Evolutionary conservation across 352 stramenopile species (phyloP).

Genomic region (Plasmopara muralis): DNA sequence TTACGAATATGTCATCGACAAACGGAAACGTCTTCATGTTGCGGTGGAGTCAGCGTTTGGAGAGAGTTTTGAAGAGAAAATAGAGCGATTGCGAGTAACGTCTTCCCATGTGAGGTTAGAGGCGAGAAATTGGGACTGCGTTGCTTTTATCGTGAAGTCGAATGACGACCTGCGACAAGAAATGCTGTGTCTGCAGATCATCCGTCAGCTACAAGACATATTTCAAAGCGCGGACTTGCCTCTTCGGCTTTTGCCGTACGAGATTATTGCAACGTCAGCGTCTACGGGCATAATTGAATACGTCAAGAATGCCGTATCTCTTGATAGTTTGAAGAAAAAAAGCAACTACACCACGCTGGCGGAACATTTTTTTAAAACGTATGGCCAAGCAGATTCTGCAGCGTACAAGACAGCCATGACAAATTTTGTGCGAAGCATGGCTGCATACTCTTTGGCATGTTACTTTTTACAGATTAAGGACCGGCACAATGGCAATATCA

Average conservation of each 20-base stretch:
- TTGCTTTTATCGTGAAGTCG: slow-evolving; percentile 96
- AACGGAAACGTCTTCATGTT: slow-evolving; percentile 51
- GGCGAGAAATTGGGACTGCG: slow-evolving; percentile 53
- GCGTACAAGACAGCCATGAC: slow-evolving; percentile 92
- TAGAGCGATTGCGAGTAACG: slow-evolving; percentile 48
- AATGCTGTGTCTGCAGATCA: slow-evolving; percentile 95
- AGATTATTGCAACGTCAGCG: slow-evolving; percentile 93
- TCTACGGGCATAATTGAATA: slow-evolving; percentile 96
- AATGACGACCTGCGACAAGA: slow-evolving; percentile 98
- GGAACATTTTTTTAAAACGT: slow-evolving; percentile 90
- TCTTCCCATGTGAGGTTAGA: slow-evolving; percentile 31
- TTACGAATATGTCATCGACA: slow-evolving; percentile 59
- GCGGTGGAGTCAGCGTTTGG: slow-evolving; percentile 75
- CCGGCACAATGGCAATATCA: slow-evolving; percentile 99
- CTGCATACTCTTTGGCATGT: slow-evolving; percentile 96
- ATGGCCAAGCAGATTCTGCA: slow-evolving; percentile 74
- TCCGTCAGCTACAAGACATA: slow-evolving; percentile 93
- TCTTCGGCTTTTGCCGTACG: slow-evolving; percentile 92
- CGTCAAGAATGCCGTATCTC: slow-evolving; percentile 94
- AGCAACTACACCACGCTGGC: slow-evolving; percentile 80
- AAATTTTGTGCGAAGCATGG: slow-evolving; percentile 96
- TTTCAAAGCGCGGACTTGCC: slow-evolving; percentile 93
- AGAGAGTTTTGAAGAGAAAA: slow-evolving; percentile 80
- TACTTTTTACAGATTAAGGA: slow-evolving; percentile 99
- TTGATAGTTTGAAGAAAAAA: slow-evolving; percentile 94